phyloP scores from a whole-genome alignment of 2,329 filamentous ascomycete species.

The Leptographium procerum region DNA sequence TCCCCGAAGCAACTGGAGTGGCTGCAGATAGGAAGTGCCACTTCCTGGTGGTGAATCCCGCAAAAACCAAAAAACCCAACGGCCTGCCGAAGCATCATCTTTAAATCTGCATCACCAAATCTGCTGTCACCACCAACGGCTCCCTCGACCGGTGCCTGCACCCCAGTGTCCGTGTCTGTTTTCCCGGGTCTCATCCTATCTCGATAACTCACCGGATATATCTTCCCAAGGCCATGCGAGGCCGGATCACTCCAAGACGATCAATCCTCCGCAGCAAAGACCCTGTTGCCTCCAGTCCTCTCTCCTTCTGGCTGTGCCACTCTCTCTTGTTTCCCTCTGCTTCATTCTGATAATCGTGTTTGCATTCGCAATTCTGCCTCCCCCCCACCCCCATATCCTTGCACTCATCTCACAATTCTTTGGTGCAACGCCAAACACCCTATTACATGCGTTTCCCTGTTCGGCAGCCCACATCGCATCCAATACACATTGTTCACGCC shows the following conservation, averaged over 20 bases:
- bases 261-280: not conserved
- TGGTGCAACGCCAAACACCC: not conserved
- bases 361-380: no score
- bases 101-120: not conserved
- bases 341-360: no score
- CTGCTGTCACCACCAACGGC: not conserved
- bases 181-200: not conserved
- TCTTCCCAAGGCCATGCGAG: not conserved
- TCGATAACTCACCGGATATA: not conserved
- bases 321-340: not conserved
- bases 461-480: not conserved
- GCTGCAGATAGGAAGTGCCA: not conserved
- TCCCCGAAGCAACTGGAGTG: not conserved
- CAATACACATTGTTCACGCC: not conserved
- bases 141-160: not conserved
- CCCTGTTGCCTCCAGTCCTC: not conserved
- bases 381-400: not conserved
- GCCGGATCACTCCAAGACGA: not conserved
- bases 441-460: not conserved
- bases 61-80: not conserved
- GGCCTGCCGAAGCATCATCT: not conserved
- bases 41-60: not conserved
- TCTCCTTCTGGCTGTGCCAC: not conserved
- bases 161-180: not conserved
- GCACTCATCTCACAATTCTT: not conserved